phyloP scores from a whole-genome alignment of 768 basidiomycete species.

The Calocera viscosa region DNA sequence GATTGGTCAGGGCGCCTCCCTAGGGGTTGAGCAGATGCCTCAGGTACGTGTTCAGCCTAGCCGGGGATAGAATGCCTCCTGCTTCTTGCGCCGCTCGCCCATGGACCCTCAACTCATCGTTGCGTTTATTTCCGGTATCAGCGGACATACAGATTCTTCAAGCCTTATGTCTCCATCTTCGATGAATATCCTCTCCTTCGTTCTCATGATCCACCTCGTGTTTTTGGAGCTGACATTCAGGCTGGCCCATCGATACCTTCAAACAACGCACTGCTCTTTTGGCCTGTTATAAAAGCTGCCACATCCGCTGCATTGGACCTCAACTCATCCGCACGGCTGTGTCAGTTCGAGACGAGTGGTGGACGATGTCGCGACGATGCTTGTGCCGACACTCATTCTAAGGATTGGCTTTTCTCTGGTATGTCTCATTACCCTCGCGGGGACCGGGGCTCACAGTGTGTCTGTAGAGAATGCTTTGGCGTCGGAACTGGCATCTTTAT shows the following conservation, averaged over 20 bases:
- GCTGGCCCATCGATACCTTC: not conserved
- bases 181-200: constrained; percentile 4
- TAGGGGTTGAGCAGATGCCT: not conserved
- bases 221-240: not conserved
- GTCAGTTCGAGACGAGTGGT: not conserved
- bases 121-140: not conserved
- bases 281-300: not conserved
- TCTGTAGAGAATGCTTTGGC: not conserved
- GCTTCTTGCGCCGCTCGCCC: not conserved
- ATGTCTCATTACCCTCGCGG: not conserved
- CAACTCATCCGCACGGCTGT: not conserved
- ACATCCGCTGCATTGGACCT: not conserved
- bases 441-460: not conserved
- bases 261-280: not conserved
- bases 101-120: not conserved
- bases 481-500: not conserved
- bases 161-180: constrained; percentile 3
- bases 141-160: constrained; percentile 1
- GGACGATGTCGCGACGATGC: constrained; percentile 3
- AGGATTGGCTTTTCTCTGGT: not conserved
- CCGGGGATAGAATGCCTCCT: not conserved
- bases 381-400: not conserved
- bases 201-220: not conserved
- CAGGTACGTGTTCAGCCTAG: not conserved
- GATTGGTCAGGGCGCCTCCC: not conserved